Conservation (phyloP, 306 rosid species). For the Mimosa bimucronata region DNA sequence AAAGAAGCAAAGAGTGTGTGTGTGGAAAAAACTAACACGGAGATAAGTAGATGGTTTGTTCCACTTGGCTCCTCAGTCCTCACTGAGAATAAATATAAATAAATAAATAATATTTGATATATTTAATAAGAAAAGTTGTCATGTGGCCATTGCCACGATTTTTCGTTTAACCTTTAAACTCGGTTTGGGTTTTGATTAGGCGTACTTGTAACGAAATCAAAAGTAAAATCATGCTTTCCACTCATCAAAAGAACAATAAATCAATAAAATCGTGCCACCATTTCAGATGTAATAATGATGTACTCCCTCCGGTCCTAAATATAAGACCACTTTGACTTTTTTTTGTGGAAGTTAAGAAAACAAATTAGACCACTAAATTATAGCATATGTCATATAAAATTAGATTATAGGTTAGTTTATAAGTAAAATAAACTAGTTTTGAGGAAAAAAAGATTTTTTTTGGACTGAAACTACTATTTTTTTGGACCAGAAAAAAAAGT, state of each 20-base stretch:
- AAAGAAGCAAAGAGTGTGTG: background rate
- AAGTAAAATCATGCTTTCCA: background rate
- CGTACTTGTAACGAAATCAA: background rate
- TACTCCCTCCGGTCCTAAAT: no score
- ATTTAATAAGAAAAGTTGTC: background rate
- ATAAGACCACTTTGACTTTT: no score
- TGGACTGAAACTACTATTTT: no score
- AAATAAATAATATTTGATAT: background rate
- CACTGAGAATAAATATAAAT: background rate
- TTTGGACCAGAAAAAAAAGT: no score
- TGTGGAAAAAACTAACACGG: constrained; percentile 32
- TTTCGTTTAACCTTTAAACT: background rate
- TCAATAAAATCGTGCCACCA: background rate
- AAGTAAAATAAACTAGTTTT: no score
- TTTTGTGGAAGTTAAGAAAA: no score
- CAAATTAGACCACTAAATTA: no score
- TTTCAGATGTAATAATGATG: background rate
- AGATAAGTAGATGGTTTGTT: constrained; percentile 21
- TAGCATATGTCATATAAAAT: no score
- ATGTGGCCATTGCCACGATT: background rate
- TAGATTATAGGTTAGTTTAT: no score
- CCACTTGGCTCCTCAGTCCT: constrained; percentile 16
- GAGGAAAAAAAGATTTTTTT: no score
- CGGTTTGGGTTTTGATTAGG: background rate
- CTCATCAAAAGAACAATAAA: background rate